Evolutionary conservation across 2,329 filamentous ascomycete genomes (phyloP).

Genomic region (Rhinocladiella similis): DNA sequence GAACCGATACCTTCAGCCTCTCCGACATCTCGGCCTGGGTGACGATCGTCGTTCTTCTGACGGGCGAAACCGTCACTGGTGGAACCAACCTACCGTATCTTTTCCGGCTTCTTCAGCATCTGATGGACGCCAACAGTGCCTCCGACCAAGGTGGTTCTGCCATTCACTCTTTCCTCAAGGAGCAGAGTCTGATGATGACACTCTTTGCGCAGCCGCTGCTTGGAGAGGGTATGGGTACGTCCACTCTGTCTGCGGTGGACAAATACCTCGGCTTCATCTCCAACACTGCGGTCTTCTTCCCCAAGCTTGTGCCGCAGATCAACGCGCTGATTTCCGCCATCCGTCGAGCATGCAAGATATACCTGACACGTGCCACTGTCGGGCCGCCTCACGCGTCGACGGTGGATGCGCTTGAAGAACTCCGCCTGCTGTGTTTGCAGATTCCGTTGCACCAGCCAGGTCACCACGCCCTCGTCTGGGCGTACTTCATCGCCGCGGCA

Average conservation of each 20-base stretch:
- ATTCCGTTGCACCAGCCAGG: conserved; percentile 29
- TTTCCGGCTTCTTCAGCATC: conserved; percentile 13
- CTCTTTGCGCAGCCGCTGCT: conserved; percentile 25
- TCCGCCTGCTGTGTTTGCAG: conserved; percentile 34
- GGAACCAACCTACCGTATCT: conserved; percentile 13
- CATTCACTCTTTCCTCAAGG: conserved; percentile 15
- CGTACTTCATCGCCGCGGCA: conserved; percentile 43
- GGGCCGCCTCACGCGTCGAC: conserved; percentile 15
- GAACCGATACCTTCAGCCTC: conserved; percentile 1
- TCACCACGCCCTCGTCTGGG: conserved; percentile 43
- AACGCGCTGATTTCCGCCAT: conserved; percentile 21
- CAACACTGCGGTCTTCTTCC: conserved; percentile 14
- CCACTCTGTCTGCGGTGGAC: conserved; percentile 1
- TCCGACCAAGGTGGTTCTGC: conserved; percentile 3
- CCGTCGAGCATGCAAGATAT: conserved; percentile 30
- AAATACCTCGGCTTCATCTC: conserved; percentile 18
- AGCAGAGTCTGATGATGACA: conserved; percentile 17
- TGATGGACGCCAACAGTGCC: conserved; percentile 5
- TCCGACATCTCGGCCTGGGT: conserved; percentile 13
- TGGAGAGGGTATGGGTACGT: conserved; percentile 11
- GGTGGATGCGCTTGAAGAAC: conserved; percentile 31
- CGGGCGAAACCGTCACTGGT: conserved; percentile 31
- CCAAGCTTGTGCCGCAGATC: conserved; percentile 5
- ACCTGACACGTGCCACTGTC: conserved; percentile 24
- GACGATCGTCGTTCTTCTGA: conserved; percentile 24